These are phyloP conservation scores for Hericium erinaceus DNA, from an alignment of 768 basidiomycete genomes.

Conservation along the genomic window DNA sequence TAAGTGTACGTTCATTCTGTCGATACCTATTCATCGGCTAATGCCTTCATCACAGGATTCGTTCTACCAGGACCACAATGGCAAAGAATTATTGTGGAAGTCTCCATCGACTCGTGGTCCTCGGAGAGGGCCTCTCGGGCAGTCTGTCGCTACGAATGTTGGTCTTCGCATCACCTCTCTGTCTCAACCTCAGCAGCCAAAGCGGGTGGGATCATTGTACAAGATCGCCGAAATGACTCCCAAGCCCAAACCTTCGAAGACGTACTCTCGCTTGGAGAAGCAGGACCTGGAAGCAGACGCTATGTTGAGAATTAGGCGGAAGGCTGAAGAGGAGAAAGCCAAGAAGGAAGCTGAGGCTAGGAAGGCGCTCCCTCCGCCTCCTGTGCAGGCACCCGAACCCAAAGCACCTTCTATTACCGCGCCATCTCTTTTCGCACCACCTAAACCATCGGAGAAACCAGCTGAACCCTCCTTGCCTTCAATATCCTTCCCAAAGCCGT, in stretches of 20 bases:
- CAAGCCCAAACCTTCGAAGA: conserved; percentile 33
- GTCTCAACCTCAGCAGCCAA: conserved; percentile 24
- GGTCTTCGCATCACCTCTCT: conserved; percentile 28
- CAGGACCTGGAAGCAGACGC: conserved; percentile 77
- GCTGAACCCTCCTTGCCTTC: background rate
- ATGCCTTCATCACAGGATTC: conserved; percentile 19
- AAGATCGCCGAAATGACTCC: conserved; percentile 31
- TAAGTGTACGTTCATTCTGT: background rate
- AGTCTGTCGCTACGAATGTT: conserved; percentile 35
- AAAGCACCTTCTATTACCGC: background rate
- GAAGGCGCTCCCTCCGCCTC: background rate
- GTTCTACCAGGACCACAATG: conserved; percentile 24
- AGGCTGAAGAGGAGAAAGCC: conserved; percentile 28
- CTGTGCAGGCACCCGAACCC: background rate
- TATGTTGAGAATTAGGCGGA: conserved; percentile 59
- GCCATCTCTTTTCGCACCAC: background rate
- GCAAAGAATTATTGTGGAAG: conserved; percentile 67
- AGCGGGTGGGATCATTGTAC: conserved; percentile 16
- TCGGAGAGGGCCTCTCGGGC: conserved; percentile 31
- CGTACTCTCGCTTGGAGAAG: conserved; percentile 78
- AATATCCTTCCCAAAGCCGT: conserved; percentile 6
- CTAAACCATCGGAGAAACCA: background rate
- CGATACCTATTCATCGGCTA: background rate
- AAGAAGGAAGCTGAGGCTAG: conserved; percentile 24
- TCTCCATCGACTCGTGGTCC: conserved; percentile 32